Conservation (phyloP, 2,329 filamentous ascomycete genomes). For the Pleurostoma richardsiae region DNA sequence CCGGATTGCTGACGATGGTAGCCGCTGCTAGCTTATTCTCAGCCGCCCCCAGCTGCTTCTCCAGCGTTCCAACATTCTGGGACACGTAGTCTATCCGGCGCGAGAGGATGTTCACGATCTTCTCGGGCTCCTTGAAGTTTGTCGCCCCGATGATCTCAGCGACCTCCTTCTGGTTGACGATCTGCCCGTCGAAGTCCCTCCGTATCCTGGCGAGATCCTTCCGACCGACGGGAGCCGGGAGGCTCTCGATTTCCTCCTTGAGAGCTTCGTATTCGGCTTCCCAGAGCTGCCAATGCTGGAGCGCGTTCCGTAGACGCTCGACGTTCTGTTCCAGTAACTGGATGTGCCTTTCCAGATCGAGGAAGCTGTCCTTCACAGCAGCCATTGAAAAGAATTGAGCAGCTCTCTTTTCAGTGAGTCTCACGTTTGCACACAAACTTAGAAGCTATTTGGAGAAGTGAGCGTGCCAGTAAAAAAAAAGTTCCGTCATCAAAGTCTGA, state of each 20-base stretch:
- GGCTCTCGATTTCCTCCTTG: slow-evolving; percentile 69
- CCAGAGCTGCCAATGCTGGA: slow-evolving; percentile 86
- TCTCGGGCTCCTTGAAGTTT: slow-evolving; percentile 46
- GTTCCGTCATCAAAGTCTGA: too few relatives aligned
- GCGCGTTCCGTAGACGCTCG: slow-evolving; percentile 64
- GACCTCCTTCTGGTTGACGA: slow-evolving; percentile 56
- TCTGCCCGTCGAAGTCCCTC: slow-evolving; percentile 53
- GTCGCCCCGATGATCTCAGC: slow-evolving; percentile 40
- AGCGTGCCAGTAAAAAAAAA: too few relatives aligned
- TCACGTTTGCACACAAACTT: too few relatives aligned
- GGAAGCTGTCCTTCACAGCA: slow-evolving; percentile 44
- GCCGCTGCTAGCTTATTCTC: slow-evolving; percentile 67
- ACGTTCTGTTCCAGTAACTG: slow-evolving; percentile 72
- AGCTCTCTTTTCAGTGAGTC: too few relatives aligned
- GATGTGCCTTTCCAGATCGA: slow-evolving; percentile 70
- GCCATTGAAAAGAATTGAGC: slow-evolving; percentile 24
- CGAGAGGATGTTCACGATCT: slow-evolving; percentile 63
- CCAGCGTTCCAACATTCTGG: slow-evolving; percentile 70
- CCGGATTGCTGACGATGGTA: slow-evolving; percentile 53
- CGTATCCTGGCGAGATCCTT: slow-evolving; percentile 55
- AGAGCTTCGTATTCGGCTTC: slow-evolving; percentile 89
- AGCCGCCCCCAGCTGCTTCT: slow-evolving; percentile 64
- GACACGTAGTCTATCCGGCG: slow-evolving; percentile 86
- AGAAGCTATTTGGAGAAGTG: too few relatives aligned
- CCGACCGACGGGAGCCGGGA: slow-evolving; percentile 40